Evolutionary conservation across 164 flowering plant genomes (phyloP), one percentile per base, ranked within the genome.

Genomic region (Platanus orientalis): DNA sequence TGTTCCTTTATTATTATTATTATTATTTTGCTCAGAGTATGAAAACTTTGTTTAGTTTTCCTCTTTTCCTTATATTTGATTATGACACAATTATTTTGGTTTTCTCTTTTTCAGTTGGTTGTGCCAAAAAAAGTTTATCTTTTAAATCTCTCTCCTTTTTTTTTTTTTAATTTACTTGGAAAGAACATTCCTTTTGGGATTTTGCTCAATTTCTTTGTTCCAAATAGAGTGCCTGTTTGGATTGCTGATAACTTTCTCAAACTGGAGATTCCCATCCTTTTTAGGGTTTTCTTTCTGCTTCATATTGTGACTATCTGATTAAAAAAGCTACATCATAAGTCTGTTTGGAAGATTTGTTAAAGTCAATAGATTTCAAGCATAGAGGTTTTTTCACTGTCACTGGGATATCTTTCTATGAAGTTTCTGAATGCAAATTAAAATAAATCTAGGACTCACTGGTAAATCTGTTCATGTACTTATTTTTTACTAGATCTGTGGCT

Each of bases 191-290:
- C 16, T 10, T 49, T 52, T 50, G 9, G 24, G 39, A 10, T 34
- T 52, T 53, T 52, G 9, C 30, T 20, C 16, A 32, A 34, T 34
- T 34, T 34, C 10, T 34, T 34, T 54, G 14, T 64, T 28, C 65
- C 42, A 63, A 49, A 49, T 30, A 55, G 29, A 21, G 66, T 66
- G 30, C 29, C 32, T 39, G 44, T 54, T 28, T 67, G 42, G 47
- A 34, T 26, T 52, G 36, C 30, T 57, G 55, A 24, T 58, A 25
- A 19, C 27, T 36, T 63, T 63, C 60, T 64, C 50, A 53, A 63
- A 42, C 66, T 53, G 47, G 39, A 44, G n/a, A 59, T 56, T 61
- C 50, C 56, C 66, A 40, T 54, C 59, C 63, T 60, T 68, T 60
- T 61, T 42, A 23, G 32, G 25, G 12, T 36, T 25, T 21, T 25